Base-by-base conservation (phyloP, 352 stramenopile species). In the Phytophthora litchii region DNA sequence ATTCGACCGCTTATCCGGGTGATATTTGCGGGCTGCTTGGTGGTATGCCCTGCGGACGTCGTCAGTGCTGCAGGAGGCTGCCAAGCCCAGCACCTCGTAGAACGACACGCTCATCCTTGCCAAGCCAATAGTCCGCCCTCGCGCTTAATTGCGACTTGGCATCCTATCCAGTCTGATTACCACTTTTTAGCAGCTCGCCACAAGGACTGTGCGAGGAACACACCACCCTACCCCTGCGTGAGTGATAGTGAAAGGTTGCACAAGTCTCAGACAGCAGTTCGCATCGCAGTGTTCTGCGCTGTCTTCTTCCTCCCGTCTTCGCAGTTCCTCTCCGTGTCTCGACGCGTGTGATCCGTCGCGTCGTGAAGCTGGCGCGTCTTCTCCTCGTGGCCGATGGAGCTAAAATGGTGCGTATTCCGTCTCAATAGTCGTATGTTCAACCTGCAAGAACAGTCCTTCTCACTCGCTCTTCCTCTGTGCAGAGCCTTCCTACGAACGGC, bases 1-100 rank as follows among this genome's bases (percentile, higher is more conserved):
- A 45, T 50, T 50, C 2, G 19, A 32, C 19, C 74, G 70, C 68
- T 90, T 91, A 65, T 94, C 85, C 14, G 85, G 85, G 32, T 94
- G 85, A 23, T 71, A 70, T 41, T 62, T 67, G 3, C 81, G 73
- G 3, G 75, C 80, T 3, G 76, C 77, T 25, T 79, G 75, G 46
- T 92, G 79, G 63, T 94, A 94, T 21, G 84, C 84, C 31, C 74
- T 78, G 12, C 83, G 82, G 47, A 93, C 57, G 40, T 89, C 82
- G 11, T 86, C 82, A n/a, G 42, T 12, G 8, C 67, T 80, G 67
- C 80, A 89, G 55, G 63, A 54, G 25, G 54, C 23, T 9, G 34
- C 40, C 20, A 91, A 58, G n/a, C 69, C 59, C 20, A 93, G 75
- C 52, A 76, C 70, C 32, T 87, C 67, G 45, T 93, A 93, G 37